Percentiles rank a stretch among this genome's conserved stretches.
Conservation (phyloP, 2,329 filamentous ascomycete genomes). For the Kalaharituber pfeilii region DNA sequence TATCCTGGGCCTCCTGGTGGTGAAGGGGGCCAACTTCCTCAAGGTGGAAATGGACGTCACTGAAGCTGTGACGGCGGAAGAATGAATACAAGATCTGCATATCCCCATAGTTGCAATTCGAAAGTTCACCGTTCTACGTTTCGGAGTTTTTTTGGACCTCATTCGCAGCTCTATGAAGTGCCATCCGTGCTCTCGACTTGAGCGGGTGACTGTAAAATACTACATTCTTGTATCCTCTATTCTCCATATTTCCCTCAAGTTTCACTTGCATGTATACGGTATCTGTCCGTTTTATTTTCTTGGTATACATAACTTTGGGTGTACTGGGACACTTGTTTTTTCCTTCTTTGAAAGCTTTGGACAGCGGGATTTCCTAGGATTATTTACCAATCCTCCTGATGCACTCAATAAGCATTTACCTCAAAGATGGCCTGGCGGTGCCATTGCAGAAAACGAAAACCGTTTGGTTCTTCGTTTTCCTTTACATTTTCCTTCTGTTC, state of each 20-base stretch:
- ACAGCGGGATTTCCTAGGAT: too few species aligned
- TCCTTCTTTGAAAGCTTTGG: too few species aligned
- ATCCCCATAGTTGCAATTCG: not conserved
- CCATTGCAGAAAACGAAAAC: not conserved
- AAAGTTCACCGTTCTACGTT: too few species aligned
- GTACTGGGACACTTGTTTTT: not conserved
- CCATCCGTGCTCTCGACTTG: not conserved
- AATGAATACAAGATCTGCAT: not conserved
- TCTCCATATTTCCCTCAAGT: not conserved
- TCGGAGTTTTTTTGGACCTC: too few species aligned
- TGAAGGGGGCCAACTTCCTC: not conserved
- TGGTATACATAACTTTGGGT: not conserved
- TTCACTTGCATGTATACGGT: not conserved
- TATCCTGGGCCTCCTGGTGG: not conserved
- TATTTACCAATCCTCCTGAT: not conserved
- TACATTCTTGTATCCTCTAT: not conserved
- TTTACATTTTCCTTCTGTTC: too few species aligned
- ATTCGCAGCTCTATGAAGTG: not conserved
- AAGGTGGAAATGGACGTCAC: not conserved
- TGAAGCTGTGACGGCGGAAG: not conserved
- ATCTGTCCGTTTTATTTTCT: not conserved
- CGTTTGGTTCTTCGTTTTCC: not conserved
- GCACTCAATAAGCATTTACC: not conserved
- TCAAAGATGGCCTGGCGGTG: not conserved
- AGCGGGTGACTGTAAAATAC: not conserved